A percentile compares a stretch with the other conserved stretches of the same genome.
These are phyloP conservation scores for Starmerella potacharoeniae DNA, from an alignment of 805 yeast genomes.

Conservation along the genomic window DNA sequence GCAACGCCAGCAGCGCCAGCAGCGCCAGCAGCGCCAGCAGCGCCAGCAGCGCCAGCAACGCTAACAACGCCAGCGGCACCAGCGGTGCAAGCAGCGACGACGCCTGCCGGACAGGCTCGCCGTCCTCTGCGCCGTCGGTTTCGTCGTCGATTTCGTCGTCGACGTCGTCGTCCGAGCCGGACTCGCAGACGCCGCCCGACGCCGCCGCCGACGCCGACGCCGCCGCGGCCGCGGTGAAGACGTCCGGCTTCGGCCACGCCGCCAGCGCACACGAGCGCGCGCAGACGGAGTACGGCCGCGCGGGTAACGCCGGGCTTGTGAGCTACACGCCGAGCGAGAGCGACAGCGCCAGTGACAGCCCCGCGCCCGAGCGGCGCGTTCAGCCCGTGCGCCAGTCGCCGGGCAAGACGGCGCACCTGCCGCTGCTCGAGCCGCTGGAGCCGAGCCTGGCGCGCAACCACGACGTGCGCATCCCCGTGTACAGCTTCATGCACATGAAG, in stretches of 20 bases:
- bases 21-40: not conserved
- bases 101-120: not conserved
- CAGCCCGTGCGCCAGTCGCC: not conserved
- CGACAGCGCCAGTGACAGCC: not conserved
- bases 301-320: not conserved
- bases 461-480: conserved; percentile 14
- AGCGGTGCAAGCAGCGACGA: not conserved
- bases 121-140: not conserved
- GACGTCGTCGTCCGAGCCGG: not conserved
- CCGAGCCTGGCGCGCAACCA: not conserved
- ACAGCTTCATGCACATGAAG: conserved; percentile 14
- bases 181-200: too few relatives aligned
- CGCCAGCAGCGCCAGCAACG: not conserved
- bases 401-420: not conserved
- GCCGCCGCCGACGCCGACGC: too few relatives aligned
- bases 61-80: too few relatives aligned
- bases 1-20: too few relatives aligned
- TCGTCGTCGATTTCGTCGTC: not conserved
- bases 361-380: not conserved
- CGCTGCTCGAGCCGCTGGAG: conserved; percentile 10
- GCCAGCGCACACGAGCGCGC: not conserved
- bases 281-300: not conserved
- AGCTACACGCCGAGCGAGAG: not conserved
- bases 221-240: not conserved
- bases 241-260: not conserved